Percentiles rank a stretch among this genome's conserved stretches.
Evolutionary conservation across 345 rosid species (phyloP).

Genomic region (Bruguiera parviflora): DNA sequence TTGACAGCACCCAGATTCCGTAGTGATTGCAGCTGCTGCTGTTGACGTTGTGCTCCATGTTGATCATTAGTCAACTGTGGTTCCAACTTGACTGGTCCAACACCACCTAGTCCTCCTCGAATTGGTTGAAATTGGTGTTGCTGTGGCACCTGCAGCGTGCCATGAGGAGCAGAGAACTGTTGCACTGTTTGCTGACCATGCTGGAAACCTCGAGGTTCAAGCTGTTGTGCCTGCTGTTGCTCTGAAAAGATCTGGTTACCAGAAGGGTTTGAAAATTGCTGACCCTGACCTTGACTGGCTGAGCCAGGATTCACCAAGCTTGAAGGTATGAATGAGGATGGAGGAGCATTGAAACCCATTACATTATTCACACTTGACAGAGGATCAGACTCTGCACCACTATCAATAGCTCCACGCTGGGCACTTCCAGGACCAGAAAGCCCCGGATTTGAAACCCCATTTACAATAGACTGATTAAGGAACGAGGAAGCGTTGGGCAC

Average conservation of each 20-base stretch:
- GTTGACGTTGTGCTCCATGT: constrained; percentile 47
- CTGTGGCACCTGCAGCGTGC: constrained; percentile 49
- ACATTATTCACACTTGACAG: constrained; percentile 63
- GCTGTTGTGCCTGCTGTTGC: constrained; percentile 63
- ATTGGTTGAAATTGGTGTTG: constrained; percentile 65
- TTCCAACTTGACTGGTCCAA: constrained; percentile 80
- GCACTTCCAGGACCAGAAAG: constrained; percentile 47
- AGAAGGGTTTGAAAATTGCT: constrained; percentile 59
- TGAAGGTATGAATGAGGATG: constrained; percentile 53
- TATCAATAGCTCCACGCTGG: constrained; percentile 58
- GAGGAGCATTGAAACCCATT: constrained; percentile 53
- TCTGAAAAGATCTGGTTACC: constrained; percentile 67
- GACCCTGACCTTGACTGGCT: constrained; percentile 77
- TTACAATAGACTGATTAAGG: constrained; percentile 79
- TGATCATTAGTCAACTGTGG: constrained; percentile 70
- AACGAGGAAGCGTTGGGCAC: constrained; percentile 67
- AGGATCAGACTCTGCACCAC: constrained; percentile 75
- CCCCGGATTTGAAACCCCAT: constrained; percentile 54
- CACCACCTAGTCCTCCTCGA: constrained; percentile 68
- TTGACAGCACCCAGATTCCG: constrained; percentile 66
- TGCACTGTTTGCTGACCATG: constrained; percentile 69
- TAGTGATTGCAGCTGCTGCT: constrained; percentile 50
- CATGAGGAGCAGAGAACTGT: constrained; percentile 51
- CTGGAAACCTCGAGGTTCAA: constrained; percentile 68
- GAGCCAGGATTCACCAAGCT: constrained; percentile 61